Percentiles rank a stretch among this genome's conserved stretches.
Conservation (phyloP, 2,329 filamentous ascomycete species). For the Colletotrichum incanum region DNA sequence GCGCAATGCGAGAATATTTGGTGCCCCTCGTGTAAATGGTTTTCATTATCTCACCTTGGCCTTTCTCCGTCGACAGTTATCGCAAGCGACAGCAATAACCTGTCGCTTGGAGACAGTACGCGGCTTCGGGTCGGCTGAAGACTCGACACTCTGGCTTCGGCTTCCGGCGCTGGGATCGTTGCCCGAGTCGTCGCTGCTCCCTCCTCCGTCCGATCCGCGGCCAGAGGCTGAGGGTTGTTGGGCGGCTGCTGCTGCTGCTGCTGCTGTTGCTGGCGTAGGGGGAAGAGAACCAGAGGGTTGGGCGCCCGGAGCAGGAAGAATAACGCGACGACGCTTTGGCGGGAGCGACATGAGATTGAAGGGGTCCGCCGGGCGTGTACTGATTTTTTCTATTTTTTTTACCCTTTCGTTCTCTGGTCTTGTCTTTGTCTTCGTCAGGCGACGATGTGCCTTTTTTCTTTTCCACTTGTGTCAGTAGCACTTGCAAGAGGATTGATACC, state of each 20-base stretch:
- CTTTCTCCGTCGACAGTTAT: conserved; percentile 38
- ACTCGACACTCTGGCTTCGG: conserved; percentile 36
- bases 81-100: conserved; percentile 40
- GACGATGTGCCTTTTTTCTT: neutral
- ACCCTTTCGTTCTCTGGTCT: neutral
- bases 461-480: neutral
- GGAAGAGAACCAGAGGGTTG: neutral
- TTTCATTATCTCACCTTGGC: conserved; percentile 32
- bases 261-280: neutral
- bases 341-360: conserved; percentile 33
- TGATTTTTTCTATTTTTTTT: neutral
- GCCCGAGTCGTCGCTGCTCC: neutral
- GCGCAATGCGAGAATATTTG: neutral
- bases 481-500: neutral
- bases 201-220: neutral
- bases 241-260: neutral
- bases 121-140: conserved; percentile 26
- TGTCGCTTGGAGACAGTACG: conserved; percentile 33
- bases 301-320: conserved; percentile 35
- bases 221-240: conserved; percentile 2
- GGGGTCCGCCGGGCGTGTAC: neutral
- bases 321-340: conserved; percentile 37
- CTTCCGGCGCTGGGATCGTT: neutral
- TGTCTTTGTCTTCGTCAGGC: neutral
- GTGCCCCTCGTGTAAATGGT: neutral